Evolutionary conservation across 1,284 basidiomycete species (phyloP).

Genomic region (Wallemia mellicola): DNA sequence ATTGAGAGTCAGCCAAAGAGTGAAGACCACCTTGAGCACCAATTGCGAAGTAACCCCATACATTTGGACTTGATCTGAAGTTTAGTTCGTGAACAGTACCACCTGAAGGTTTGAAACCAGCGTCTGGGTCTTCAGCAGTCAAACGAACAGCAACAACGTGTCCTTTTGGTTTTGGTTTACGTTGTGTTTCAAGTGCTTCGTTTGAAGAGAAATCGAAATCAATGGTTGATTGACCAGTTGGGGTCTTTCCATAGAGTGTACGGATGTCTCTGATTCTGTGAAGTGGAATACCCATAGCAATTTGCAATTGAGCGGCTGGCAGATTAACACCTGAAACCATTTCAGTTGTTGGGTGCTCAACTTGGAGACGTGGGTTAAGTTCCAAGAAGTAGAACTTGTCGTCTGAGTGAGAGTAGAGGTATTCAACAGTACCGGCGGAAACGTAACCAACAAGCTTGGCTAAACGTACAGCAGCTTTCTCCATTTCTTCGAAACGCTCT

Average conservation of each 20-base stretch:
- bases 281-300: conserved; percentile 94
- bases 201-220: conserved; percentile 88
- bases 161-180: conserved; percentile 85
- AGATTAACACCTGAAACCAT: conserved; percentile 98
- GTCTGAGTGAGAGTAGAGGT: conserved; percentile 80
- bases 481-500: conserved; percentile 83
- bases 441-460: conserved; percentile 98
- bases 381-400: conserved; percentile 94
- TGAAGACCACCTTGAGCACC: conserved; percentile 81
- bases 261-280: conserved; percentile 90
- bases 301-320: conserved; percentile 83
- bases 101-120: conserved; percentile 98
- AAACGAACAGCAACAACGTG: conserved; percentile 98
- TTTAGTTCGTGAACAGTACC: conserved; percentile 93
- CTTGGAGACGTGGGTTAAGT: conserved; percentile 96
- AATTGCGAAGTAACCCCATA: conserved; percentile 99
- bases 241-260: conserved; percentile 75
- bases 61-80: conserved; percentile 94
- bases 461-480: conserved; percentile 84
- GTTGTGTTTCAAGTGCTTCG: conserved; percentile 56
- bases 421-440: conserved; percentile 92
- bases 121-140: conserved; percentile 97
- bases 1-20: conserved; percentile 27
- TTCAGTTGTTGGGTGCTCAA: conserved; percentile 97
- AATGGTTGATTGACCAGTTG: conserved; percentile 59